These are phyloP conservation scores for Fusarium heterosporum DNA, from an alignment of 2,329 filamentous ascomycete genomes.

Conservation along the genomic window DNA sequence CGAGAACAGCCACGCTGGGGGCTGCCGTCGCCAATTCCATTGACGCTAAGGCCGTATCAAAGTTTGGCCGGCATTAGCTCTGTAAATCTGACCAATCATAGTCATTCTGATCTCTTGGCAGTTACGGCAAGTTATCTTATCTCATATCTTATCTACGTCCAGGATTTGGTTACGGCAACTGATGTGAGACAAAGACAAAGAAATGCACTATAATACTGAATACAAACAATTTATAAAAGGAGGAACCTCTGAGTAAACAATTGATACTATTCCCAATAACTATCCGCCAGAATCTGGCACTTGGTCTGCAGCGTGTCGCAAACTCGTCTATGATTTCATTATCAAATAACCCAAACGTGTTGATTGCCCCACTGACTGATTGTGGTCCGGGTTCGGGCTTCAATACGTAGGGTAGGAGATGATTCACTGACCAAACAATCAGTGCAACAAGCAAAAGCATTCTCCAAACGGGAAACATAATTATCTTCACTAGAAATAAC, in stretches of 20 bases:
- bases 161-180: background rate
- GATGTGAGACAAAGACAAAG: background rate
- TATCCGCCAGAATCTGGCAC: too few species aligned
- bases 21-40: conserved; percentile 56
- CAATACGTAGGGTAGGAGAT: conserved; percentile 28
- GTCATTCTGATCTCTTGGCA: background rate
- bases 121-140: conserved; percentile 21
- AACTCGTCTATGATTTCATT: background rate
- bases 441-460: background rate
- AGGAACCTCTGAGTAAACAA: background rate
- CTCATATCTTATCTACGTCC: conserved; percentile 29
- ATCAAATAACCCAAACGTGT: conserved; percentile 6
- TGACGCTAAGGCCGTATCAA: conserved; percentile 56
- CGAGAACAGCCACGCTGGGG: conserved; percentile 55
- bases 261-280: background rate
- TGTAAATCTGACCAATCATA: conserved; percentile 15
- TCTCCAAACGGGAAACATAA: background rate
- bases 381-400: background rate
- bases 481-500: background rate
- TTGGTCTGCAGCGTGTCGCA: background rate
- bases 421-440: conserved; percentile 17
- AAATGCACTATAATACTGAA: too few species aligned
- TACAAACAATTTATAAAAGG: too few species aligned
- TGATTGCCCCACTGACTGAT: conserved; percentile 31
- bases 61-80: conserved; percentile 50